Base-by-base conservation (phyloP, 441 rosid genomes). In the Hura crepitans region DNA sequence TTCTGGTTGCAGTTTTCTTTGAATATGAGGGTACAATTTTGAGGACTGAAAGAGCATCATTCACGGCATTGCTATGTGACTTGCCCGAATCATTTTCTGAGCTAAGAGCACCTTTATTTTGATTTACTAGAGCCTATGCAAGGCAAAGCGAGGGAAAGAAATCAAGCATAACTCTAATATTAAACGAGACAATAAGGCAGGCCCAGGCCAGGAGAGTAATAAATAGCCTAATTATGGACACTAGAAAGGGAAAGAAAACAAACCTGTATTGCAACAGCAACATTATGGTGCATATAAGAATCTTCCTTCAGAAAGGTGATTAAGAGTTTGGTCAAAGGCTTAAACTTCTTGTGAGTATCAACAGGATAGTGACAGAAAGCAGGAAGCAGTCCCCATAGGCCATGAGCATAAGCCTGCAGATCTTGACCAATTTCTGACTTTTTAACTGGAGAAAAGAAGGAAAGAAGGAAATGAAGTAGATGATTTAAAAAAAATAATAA, bases 181-280 rank as follows among this genome's bases (percentile, higher is more conserved):
- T 59, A 31, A 20, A 37, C 50, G 18, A 47, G 61, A n/a, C 25
- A 70, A 61, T 66, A 30, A 68, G 50, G 35, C 58, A 42, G 35
- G 23, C 15, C 45, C 25, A 59, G 47, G 66, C 45, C 25, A 59
- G 47, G 66, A 66, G 25, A 58, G 59, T 45, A 39, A 18, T 56
- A 33, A 45, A 60, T 23, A 22, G 22, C 28, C 13, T 13, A 28
- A 15, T 39, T 31, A 4, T 39, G 23, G 53, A 18, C 37, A 55
- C n/a, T 33, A 62, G 6, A 42, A 33, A 58, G 15, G 28, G 25
- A 37, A 62, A 61, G 59, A 68, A 54, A 71, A 59, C 66, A 74
- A 66, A 94, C 99, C 86, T 90, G 89, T 59, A 95, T 68, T 72
- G 97, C 85, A 82, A 84, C 76, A 75, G 89, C 85, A 74, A 90